Conservation (phyloP, 1,284 basidiomycete genomes). For the Ganoderma meredithae region DNA sequence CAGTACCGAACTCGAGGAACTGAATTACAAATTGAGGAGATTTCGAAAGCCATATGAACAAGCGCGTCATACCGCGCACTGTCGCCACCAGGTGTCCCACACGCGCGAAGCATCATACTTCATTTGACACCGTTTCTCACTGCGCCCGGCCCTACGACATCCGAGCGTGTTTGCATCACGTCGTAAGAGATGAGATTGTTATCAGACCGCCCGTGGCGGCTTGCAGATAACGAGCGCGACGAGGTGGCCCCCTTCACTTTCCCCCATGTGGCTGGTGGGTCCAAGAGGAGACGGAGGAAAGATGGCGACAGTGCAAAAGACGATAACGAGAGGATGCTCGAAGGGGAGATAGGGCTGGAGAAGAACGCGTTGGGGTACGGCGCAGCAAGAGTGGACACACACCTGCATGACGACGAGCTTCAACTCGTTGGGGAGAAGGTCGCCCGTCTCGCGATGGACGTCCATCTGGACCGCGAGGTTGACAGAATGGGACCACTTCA, state of each 20-base stretch:
- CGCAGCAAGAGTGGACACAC: constrained; percentile 17
- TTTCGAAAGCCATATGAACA: not conserved
- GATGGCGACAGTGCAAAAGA: not conserved
- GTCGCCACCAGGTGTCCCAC: not conserved
- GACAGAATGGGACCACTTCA: constrained; percentile 64
- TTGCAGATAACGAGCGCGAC: constrained; percentile 15
- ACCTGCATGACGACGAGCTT: constrained; percentile 75
- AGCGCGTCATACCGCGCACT: constrained; percentile 3
- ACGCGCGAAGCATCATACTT: not conserved
- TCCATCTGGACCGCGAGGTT: constrained; percentile 68
- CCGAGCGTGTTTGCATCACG: not conserved
- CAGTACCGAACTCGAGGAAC: constrained; percentile 7
- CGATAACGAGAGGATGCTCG: not conserved
- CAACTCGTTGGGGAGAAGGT: constrained; percentile 63
- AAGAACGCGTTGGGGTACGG: not conserved
- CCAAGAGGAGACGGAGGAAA: not conserved
- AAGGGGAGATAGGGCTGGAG: not conserved
- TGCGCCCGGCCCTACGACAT: constrained; percentile 11
- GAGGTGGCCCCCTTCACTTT: not conserved
- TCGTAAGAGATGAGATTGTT: constrained; percentile 9
- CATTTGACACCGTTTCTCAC: constrained; percentile 2
- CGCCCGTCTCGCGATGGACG: constrained; percentile 60
- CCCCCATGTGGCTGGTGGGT: not conserved
- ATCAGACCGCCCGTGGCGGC: constrained; percentile 5
- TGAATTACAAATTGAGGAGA: too few species aligned